Conservation (phyloP, 352 stramenopile genomes). For the Pythium scleroteichum region DNA sequence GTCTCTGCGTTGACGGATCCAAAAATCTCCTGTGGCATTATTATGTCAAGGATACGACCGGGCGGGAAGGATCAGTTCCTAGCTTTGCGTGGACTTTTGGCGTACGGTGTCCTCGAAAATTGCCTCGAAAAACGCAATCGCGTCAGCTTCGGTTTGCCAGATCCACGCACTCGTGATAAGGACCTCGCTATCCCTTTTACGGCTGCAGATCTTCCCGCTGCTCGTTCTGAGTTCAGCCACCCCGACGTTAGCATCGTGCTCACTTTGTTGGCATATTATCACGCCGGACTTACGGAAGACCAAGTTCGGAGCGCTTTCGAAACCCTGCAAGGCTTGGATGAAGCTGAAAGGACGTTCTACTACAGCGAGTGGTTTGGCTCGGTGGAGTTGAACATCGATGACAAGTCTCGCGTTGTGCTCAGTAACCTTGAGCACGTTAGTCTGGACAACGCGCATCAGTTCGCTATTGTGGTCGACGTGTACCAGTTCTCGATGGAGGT, state of each 20-base stretch:
- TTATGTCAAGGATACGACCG: slow-evolving; percentile 13
- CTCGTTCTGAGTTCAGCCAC: slow-evolving; percentile 86
- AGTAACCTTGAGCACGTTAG: slow-evolving; percentile 73
- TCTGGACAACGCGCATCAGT: slow-evolving; percentile 64
- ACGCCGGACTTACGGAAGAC: slow-evolving; percentile 51
- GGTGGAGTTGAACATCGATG: slow-evolving; percentile 27
- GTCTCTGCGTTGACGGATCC: slow-evolving; percentile 2
- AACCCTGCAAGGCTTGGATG: slow-evolving; percentile 53
- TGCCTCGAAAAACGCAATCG: slow-evolving; percentile 83
- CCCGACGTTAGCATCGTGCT: slow-evolving; percentile 81
- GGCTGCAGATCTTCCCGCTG: slow-evolving; percentile 74
- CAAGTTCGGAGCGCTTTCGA: slow-evolving; percentile 57
- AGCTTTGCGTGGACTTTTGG: slow-evolving; percentile 68
- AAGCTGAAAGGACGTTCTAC: slow-evolving; percentile 49
- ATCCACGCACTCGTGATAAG: slow-evolving; percentile 40
- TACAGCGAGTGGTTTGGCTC: slow-evolving; percentile 72
- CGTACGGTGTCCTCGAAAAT: slow-evolving; percentile 73
- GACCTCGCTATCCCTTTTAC: slow-evolving; percentile 82
- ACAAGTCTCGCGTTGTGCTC: slow-evolving; percentile 36
- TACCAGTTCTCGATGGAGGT: slow-evolving; percentile 65
- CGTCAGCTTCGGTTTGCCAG: slow-evolving; percentile 72
- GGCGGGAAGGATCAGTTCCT: slow-evolving; percentile 44
- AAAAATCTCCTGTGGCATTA: slow-evolving; percentile 17
- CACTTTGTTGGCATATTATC: slow-evolving; percentile 84
- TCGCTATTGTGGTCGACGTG: slow-evolving; percentile 45